A percentile compares a stretch with the other conserved stretches of the same genome.
Conservation (phyloP, 1,139 yeast species). For the Magnusiomyces suaveolens region DNA sequence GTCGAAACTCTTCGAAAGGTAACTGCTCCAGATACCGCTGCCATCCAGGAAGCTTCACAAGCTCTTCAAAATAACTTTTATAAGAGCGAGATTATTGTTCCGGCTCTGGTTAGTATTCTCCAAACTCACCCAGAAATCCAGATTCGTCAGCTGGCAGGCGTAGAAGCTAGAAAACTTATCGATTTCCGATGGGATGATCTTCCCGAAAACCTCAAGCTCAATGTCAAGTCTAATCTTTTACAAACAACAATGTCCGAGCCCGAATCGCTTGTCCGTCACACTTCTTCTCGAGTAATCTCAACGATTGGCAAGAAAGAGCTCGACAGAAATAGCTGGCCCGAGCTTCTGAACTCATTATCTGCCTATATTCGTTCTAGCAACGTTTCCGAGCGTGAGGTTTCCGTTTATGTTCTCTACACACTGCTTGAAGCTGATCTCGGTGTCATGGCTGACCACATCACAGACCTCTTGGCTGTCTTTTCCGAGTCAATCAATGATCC, state of each 20-base stretch:
- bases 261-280: conserved; percentile 69
- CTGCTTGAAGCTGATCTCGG: conserved; percentile 62
- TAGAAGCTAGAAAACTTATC: conserved; percentile 83
- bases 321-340: conserved; percentile 61
- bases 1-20: conserved; percentile 73
- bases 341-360: conserved; percentile 62
- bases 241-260: conserved; percentile 58
- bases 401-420: conserved; percentile 69
- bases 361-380: conserved; percentile 51
- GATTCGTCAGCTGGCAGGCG: conserved; percentile 78
- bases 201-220: conserved; percentile 40
- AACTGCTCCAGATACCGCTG: conserved; percentile 64
- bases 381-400: conserved; percentile 66
- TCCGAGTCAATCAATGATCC: conserved; percentile 56
- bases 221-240: conserved; percentile 60
- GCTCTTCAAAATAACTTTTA: conserved; percentile 68
- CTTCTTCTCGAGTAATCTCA: conserved; percentile 80
- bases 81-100: conserved; percentile 60
- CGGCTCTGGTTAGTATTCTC: conserved; percentile 73
- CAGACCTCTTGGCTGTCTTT: conserved; percentile 62
- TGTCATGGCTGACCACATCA: conserved; percentile 51
- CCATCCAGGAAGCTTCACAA: conserved; percentile 74
- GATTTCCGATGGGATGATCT: conserved; percentile 55
- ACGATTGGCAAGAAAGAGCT: conserved; percentile 75
- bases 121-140: conserved; percentile 55